Base-by-base conservation (phyloP, 257 asterid genomes). In the Ocimum tenuiflorum region DNA sequence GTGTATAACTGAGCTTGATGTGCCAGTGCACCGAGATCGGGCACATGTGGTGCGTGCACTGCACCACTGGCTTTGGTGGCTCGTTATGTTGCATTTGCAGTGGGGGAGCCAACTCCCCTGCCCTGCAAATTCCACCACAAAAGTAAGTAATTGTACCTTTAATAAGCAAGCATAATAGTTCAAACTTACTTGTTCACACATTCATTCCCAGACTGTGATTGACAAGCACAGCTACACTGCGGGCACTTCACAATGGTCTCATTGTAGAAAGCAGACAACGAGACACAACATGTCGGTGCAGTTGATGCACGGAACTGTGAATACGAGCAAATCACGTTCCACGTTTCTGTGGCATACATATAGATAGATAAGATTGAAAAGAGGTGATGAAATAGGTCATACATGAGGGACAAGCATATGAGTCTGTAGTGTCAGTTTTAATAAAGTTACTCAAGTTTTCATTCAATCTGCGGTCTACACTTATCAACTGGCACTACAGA, bases 21-120 rank as follows among this genome's bases (percentile, higher is more conserved):
- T 89, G 96, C 96, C 96, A 89, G 43, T 89, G 96, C 33, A 89
- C 80, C 73, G 52, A 72, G 51, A 89, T 71, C 3, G 96, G 96
- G 75, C 96, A 89, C 96, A 91, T 91, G 70, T 86, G 86, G 10
- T 45, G 33, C 10, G 91, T 19, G 62, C 97, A 91, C 31, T 59
- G 75, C 65, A 86, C 79, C 17, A 80, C 75, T 0, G 95, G 77
- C 68, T 68, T 33, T 42, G 79, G 78, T 35, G 54, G 80, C 54
- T 79, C 85, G 31, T 83, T 50, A 0, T 14, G 82, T 6, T 54
- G 73, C 45, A 81, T 64, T 62, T 78, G 82, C 77, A 86, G 27
- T 0, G 72, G 69, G 0, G 86, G 85, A 45, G 88, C 83, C 14
- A 71, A 35, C 22, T 79, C 85, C 20, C 83, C 86, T 2, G 65